Conservation (phyloP, 257 asterid genomes). For the Fraxinus cuspidata region DNA sequence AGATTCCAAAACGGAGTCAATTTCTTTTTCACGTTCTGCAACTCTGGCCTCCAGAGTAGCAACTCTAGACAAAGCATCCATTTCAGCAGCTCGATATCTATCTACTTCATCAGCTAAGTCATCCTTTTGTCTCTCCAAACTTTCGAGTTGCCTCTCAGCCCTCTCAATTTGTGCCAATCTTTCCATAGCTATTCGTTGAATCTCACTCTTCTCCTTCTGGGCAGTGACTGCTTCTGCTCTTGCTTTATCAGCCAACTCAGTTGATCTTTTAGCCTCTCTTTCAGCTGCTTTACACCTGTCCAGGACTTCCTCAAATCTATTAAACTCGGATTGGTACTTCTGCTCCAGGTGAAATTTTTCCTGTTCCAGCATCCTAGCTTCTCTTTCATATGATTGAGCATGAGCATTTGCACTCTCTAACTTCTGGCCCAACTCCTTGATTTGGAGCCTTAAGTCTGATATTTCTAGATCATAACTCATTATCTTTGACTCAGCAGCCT, state of each 20-base stretch:
- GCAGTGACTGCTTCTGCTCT: conserved; percentile 88
- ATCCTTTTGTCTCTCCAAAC: conserved; percentile 62
- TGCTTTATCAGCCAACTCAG: conserved; percentile 86
- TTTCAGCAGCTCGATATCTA: conserved; percentile 60
- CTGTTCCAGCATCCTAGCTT: conserved; percentile 77
- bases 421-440: conserved; percentile 63
- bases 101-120: conserved; percentile 61
- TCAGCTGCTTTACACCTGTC: conserved; percentile 88
- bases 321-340: conserved; percentile 63
- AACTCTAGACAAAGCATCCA: conserved; percentile 68
- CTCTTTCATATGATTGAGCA: conserved; percentile 74
- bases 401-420: conserved; percentile 54
- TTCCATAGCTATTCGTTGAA: conserved; percentile 79
- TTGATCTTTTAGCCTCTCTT: conserved; percentile 78
- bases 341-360: conserved; percentile 81
- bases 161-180: conserved; percentile 81
- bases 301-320: conserved; percentile 74
- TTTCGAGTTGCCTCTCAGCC: conserved; percentile 68
- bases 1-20: conserved; percentile 64
- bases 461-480: conserved; percentile 68
- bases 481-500: conserved; percentile 92
- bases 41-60: conserved; percentile 66
- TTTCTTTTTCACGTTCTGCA: conserved; percentile 76
- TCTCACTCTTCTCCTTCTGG: conserved; percentile 70
- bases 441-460: conserved; percentile 55